Conservation (phyloP, 306 rosid genomes). For the Rosa multiflora region DNA sequence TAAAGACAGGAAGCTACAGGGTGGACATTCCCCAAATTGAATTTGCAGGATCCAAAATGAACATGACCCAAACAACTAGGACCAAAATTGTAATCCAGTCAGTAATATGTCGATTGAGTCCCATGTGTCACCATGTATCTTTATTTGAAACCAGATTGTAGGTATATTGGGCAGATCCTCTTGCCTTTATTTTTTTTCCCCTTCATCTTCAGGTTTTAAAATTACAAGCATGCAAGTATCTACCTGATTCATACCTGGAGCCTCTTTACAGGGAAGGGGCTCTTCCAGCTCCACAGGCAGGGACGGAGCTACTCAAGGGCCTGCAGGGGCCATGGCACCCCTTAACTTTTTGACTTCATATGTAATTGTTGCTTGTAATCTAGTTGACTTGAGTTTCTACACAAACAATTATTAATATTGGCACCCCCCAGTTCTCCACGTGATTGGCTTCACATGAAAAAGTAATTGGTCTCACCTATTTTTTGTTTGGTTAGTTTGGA, state of each 20-base stretch:
- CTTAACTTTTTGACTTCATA: no score
- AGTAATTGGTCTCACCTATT: no score
- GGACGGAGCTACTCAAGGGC: no score
- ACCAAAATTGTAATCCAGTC: neutral
- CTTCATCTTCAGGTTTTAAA: constrained; percentile 67
- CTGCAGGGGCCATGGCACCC: no score
- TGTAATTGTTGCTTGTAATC: no score
- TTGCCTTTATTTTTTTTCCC: neutral
- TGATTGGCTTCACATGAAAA: no score
- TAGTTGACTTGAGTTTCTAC: no score
- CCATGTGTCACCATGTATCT: neutral
- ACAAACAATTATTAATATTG: no score
- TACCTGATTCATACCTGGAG: constrained; percentile 78
- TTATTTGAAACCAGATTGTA: neutral
- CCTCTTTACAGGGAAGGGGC: constrained; percentile 93
- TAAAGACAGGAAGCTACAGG: no score
- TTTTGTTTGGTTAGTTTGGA: no score
- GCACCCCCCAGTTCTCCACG: no score
- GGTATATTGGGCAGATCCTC: neutral
- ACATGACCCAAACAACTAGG: neutral
- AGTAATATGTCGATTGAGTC: neutral
- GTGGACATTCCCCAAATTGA: no score
- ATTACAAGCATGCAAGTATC: constrained; percentile 94
- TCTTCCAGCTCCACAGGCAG: constrained; percentile 87
- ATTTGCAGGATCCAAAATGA: neutral